phyloP scores from a whole-genome alignment of 371 early-diverging fungal genomes.

The Rhizopus sp. region DNA sequence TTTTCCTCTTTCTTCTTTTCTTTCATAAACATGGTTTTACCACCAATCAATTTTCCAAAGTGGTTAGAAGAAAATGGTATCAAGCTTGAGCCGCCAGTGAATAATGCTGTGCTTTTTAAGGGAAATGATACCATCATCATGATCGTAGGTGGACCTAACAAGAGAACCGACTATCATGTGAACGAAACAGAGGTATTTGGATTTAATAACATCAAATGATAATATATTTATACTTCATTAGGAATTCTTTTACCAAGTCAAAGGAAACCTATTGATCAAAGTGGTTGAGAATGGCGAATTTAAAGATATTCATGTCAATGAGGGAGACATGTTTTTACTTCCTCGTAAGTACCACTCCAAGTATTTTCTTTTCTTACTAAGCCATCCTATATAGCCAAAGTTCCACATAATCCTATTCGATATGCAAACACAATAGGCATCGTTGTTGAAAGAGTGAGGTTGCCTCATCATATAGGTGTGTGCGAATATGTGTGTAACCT shows the following conservation, averaged over 20 bases:
- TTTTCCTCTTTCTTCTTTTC: slow-evolving; percentile 11
- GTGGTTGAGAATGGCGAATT: slow-evolving; percentile 80
- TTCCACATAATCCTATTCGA: slow-evolving; percentile 94
- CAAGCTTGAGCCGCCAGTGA: slow-evolving; percentile 91
- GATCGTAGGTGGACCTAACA: slow-evolving; percentile 86
- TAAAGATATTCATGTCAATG: slow-evolving; percentile 81
- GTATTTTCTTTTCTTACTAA: slow-evolving; percentile 7
- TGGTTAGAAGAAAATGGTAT: slow-evolving; percentile 87
- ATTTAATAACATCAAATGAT: not conserved
- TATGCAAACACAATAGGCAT: slow-evolving; percentile 92
- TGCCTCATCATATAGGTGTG: slow-evolving; percentile 74
- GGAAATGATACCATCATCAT: slow-evolving; percentile 86
- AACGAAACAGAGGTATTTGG: slow-evolving; percentile 87
- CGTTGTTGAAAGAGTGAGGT: slow-evolving; percentile 88
- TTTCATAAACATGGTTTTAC: slow-evolving; percentile 45
- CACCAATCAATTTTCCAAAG: slow-evolving; percentile 85
- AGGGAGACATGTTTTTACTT: slow-evolving; percentile 95
- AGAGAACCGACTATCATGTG: slow-evolving; percentile 92
- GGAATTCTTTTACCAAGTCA: slow-evolving; percentile 97
- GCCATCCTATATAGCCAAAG: slow-evolving; percentile 56
- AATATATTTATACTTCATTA: slow-evolving; percentile 24
- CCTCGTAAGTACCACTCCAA: slow-evolving; percentile 65
- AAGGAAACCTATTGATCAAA: slow-evolving; percentile 88
- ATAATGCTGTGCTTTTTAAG: slow-evolving; percentile 86
- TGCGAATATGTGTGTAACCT: slow-evolving; percentile 15